Base-by-base conservation (phyloP, 1,284 basidiomycete genomes). In the Leccinum solheimii region DNA sequence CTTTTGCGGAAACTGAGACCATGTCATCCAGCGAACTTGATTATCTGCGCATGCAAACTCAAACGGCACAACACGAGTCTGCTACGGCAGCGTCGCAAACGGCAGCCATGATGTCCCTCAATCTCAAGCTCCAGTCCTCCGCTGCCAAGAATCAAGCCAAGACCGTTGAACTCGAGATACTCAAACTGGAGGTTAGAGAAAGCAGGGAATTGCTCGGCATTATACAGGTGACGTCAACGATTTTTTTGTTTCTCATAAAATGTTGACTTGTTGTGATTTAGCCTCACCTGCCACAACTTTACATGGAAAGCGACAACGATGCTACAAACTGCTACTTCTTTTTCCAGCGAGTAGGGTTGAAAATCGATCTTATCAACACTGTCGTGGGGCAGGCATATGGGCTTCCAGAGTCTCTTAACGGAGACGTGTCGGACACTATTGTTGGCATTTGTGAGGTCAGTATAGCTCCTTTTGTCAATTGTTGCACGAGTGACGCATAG, bases 361-460 rank as follows among this genome's bases (percentile, higher is more conserved):
- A 98, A 76, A 82, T 92, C 21, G 92, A 96, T 68, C 81, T 97
- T 56, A 88, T 98, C 74, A 92, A 90, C 68, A 83, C 77, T 11
- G 84, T 92, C 59, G 87, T 95, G 45, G 92, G 90, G 4, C 88
- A 94, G 66, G 83, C 86, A 8, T 91, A 97, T 69, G 86, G 86
- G 36, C 78, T 98, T 19, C 93, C 94, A 0, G 91, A 94, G 36
- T 86, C 90, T 1, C 83, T 97, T 32, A 91, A 90, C 67, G 88
- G 87, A 0, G 81, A 85, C 34, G 88, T 94, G 1, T 88, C 92
- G 0, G 94, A 96, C 60, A 81, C 84, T 0, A 81, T 97, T 3
- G 92, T 97, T 14, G 91, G 92, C 32, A 87, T 95, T 53, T 97
- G 95, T 75, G 95, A 97, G 81, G 90, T 94, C 60, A 48, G 83